These are phyloP conservation scores for Urostyla sp. DNA, from an alignment of 73 alveolate species.

Conservation along the genomic window DNA sequence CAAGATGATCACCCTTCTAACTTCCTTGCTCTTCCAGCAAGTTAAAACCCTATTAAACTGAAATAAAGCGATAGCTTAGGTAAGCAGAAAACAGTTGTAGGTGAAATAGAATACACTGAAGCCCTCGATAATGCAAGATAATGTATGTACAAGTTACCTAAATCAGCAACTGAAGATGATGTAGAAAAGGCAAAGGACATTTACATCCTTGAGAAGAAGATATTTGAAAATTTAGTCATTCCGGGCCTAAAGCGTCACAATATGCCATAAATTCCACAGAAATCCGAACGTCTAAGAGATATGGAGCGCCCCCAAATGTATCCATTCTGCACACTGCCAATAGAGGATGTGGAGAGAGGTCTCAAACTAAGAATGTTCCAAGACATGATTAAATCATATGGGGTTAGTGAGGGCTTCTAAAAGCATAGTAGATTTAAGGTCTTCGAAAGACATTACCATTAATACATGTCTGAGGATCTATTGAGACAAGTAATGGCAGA, in stretches of 20 bases:
- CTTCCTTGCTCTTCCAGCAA: too few species aligned
- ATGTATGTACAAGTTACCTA: slow-evolving; percentile 15
- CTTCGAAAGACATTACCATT: slow-evolving; percentile 79
- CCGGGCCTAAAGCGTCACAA: slow-evolving; percentile 86
- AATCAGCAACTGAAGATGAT: neutral
- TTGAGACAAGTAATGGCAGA: slow-evolving; percentile 72
- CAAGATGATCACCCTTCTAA: too few species aligned
- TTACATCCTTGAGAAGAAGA: slow-evolving; percentile 18
- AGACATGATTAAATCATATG: slow-evolving; percentile 70
- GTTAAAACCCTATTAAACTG: too few species aligned
- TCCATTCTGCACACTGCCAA: slow-evolving; percentile 83
- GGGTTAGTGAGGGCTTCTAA: slow-evolving; percentile 48
- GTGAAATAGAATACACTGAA: slow-evolving; percentile 27
- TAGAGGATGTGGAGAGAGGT: slow-evolving; percentile 87
- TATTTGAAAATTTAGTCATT: slow-evolving; percentile 49
- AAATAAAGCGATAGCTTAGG: too few species aligned
- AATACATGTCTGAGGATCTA: slow-evolving; percentile 67
- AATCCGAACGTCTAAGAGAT: slow-evolving; percentile 78
- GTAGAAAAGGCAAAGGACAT: slow-evolving; percentile 54
- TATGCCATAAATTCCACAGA: slow-evolving; percentile 89
- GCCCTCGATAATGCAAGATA: slow-evolving; percentile 3
- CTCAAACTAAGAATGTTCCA: slow-evolving; percentile 64
- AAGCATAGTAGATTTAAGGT: slow-evolving; percentile 69
- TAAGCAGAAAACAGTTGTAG: slow-evolving; percentile 13
- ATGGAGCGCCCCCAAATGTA: slow-evolving; percentile 75